Percentiles rank a stretch among this genome's conserved stretches.
These are phyloP conservation scores for Arabis alpina DNA, from an alignment of 345 rosid species.

Conservation along the genomic window DNA sequence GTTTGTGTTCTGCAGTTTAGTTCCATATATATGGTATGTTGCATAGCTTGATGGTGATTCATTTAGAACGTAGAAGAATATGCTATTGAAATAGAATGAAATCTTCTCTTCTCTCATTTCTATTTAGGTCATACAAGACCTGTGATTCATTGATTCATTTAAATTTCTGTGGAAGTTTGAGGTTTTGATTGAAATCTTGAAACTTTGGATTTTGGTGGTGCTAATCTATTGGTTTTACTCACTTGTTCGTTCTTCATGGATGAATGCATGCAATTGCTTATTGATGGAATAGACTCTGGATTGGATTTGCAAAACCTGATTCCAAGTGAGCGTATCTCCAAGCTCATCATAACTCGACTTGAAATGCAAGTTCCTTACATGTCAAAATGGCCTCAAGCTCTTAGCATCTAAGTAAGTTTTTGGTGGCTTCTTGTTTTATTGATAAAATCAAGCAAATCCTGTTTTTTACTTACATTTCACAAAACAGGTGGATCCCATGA, in stretches of 20 bases:
- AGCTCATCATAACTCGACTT: conserved; percentile 73
- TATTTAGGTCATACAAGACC: no score
- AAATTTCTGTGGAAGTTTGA: neutral
- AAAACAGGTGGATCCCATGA: conserved; percentile 77
- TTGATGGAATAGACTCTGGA: conserved; percentile 68
- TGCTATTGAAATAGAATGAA: no score
- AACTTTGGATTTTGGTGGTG: neutral
- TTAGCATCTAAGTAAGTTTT: conserved; percentile 71
- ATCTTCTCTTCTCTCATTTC: no score
- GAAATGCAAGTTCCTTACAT: conserved; percentile 93
- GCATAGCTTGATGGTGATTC: no score
- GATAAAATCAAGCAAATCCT: neutral
- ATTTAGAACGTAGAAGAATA: no score
- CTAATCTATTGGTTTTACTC: neutral
- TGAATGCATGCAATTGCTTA: conserved; percentile 74
- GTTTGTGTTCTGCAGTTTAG: no score
- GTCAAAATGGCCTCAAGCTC: conserved; percentile 96
- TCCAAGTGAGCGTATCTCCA: conserved; percentile 68
- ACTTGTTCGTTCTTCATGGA: conserved; percentile 79
- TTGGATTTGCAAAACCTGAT: conserved; percentile 57
- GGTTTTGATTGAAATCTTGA: neutral
- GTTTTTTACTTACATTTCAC: neutral
- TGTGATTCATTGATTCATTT: no score
- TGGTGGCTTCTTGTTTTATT: neutral
- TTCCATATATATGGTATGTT: no score